phyloP scores from a whole-genome alignment of 306 rosid species.

The Clitoria ternatea region DNA sequence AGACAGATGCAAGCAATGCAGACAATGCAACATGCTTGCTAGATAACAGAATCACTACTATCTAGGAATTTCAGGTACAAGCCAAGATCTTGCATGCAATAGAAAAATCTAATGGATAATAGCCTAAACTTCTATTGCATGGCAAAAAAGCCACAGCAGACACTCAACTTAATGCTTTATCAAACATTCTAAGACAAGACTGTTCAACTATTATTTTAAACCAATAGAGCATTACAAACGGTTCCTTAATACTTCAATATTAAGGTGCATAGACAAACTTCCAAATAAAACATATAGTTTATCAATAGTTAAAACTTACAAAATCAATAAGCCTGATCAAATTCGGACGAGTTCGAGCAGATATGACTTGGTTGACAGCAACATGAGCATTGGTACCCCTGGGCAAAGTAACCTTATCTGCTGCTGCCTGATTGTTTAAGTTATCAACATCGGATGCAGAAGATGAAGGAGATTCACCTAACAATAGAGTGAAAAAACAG shows the following conservation, averaged over 20 bases:
- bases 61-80: background rate
- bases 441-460: conserved; percentile 80
- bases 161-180: background rate
- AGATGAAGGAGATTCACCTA: conserved; percentile 79
- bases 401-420: conserved; percentile 45
- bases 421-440: conserved; percentile 49
- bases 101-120: background rate
- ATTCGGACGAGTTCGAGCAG: conserved; percentile 45
- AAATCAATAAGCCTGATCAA: conserved; percentile 61
- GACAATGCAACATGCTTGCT: background rate
- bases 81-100: conserved; percentile 7
- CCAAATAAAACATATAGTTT: background rate
- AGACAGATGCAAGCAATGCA: background rate
- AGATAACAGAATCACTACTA: conserved; percentile 4
- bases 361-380: conserved; percentile 48
- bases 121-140: conserved; percentile 1
- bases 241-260: conserved; percentile 8
- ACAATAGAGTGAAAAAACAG: conserved; percentile 11
- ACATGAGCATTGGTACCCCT: conserved; percentile 38
- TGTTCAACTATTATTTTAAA: background rate
- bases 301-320: conserved; percentile 44
- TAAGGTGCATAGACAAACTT: conserved; percentile 8
- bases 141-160: background rate
- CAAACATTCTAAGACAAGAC: background rate
- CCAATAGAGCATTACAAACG: background rate